Evolutionary conservation across 2,329 filamentous ascomycete genomes (phyloP), one percentile per base, ranked within the genome.

Genomic region (Arachnopeziza araneosa): DNA sequence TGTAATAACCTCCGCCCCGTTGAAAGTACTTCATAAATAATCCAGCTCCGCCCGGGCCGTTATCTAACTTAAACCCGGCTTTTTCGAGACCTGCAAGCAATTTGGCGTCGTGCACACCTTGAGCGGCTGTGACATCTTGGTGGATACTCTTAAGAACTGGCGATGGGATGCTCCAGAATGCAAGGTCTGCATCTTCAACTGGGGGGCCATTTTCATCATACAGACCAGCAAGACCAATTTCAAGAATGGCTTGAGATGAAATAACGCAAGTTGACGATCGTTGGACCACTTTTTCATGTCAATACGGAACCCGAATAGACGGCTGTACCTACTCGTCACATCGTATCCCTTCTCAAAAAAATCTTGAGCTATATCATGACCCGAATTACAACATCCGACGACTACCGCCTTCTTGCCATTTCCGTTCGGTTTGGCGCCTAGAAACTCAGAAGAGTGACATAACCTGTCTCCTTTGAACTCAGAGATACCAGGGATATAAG

Each of bases 351-450:
- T 83, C 66, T 89, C 85, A 44, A 82, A 78, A 66, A 80, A 89
- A 63, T 89, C 84, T 59, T 89, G 86, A 0, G 84, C 82, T 58
- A 89, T 89, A 63, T 90, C 87, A 66, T 88, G 85, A 6, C 78
- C 84, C 0, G 84, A 87, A 72, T 89, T 89, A 71, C 86, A 87
- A 1, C 83, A 85, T 1, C 87, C 87, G 0, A 90, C 77, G 0
- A 90, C 81, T 1, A 89, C 73, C 0, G 83, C 86, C 61, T 82
- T 86, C 69, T 84, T 86, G 0, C 80, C 80, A 9, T 75, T 72
- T 22, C 76, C 72, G 2, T 77, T 69, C 1, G 76, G 68, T 6
- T 73, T 72, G 0, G 84, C 83, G 0, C 84, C 84, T 0, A 75
- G 72, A 64, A 86, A 86, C 1, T 83, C 79, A 0, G 83, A 81